Conservation (phyloP, 2,329 filamentous ascomycete species). For the Karstenula rhodostoma region DNA sequence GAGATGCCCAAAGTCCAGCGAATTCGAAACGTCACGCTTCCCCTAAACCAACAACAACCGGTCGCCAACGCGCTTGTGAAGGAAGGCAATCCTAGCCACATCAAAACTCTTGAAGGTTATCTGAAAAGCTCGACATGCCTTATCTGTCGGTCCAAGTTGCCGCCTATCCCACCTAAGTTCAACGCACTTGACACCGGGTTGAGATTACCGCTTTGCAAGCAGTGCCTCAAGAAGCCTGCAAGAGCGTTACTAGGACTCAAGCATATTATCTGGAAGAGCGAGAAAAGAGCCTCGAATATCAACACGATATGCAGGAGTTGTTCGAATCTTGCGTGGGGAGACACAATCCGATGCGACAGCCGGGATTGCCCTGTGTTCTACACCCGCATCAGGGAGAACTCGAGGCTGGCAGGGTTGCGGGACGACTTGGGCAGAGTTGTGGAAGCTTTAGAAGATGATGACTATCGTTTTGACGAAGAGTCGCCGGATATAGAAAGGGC, state of each 20-base stretch:
- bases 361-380: constrained; percentile 95
- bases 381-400: constrained; percentile 70
- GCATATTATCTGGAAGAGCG: constrained; percentile 66
- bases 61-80: constrained; percentile 24
- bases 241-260: constrained; percentile 71
- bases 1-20: constrained; percentile 94
- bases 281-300: constrained; percentile 71
- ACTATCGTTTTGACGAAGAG: neutral
- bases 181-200: constrained; percentile 27
- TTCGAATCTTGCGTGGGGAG: constrained; percentile 73
- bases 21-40: constrained; percentile 66
- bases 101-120: constrained; percentile 91
- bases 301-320: constrained; percentile 81
- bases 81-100: constrained; percentile 50
- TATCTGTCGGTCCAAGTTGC: constrained; percentile 73
- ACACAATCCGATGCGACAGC: constrained; percentile 86
- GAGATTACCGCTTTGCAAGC: constrained; percentile 62
- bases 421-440: constrained; percentile 37
- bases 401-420: constrained; percentile 31
- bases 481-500: neutral
- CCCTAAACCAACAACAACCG: constrained; percentile 23
- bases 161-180: constrained; percentile 29
- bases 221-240: constrained; percentile 64
- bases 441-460: constrained; percentile 34
- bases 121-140: constrained; percentile 82